A percentile compares a stretch with the other conserved stretches of the same genome.
Evolutionary conservation across 2,329 filamentous ascomycete species (phyloP).

Genomic region (Xylogone sp.): DNA sequence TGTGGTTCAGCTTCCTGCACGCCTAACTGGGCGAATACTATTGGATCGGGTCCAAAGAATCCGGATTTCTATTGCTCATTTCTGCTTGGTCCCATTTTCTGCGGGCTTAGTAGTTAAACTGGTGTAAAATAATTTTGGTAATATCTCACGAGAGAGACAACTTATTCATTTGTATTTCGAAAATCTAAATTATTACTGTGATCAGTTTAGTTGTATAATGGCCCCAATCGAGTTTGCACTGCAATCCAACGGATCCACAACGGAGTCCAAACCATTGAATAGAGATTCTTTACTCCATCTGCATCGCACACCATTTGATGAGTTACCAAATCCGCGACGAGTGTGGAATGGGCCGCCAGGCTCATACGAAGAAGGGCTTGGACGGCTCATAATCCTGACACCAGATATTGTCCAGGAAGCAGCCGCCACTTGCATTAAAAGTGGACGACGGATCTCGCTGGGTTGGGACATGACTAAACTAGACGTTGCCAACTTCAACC

Average conservation of each 20-base stretch:
- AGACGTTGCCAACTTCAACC: constrained; percentile 47
- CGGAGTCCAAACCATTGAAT: not conserved
- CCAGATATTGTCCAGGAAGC: constrained; percentile 43
- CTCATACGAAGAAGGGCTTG: not conserved
- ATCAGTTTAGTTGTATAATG: too few species aligned
- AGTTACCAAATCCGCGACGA: not conserved
- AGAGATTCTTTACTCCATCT: not conserved
- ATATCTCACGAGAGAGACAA: too few species aligned
- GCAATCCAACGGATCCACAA: not conserved
- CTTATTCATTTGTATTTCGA: too few species aligned
- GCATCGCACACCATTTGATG: not conserved
- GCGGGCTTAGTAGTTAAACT: too few species aligned
- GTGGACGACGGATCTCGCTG: constrained; percentile 47
- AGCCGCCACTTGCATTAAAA: constrained; percentile 43
- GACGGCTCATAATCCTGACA: constrained; percentile 41
- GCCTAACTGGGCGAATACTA: too few species aligned
- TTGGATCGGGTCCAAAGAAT: too few species aligned
- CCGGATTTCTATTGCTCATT: too few species aligned
- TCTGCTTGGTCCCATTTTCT: too few species aligned
- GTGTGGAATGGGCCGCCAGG: not conserved
- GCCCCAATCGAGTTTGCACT: too few species aligned
- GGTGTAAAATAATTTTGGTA: too few species aligned
- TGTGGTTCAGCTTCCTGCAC: too few species aligned
- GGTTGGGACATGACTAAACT: constrained; percentile 52
- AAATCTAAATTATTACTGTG: too few species aligned